phyloP scores from a whole-genome alignment of 1,284 basidiomycete genomes.

The Apiotrichum mycotoxinovorans region DNA sequence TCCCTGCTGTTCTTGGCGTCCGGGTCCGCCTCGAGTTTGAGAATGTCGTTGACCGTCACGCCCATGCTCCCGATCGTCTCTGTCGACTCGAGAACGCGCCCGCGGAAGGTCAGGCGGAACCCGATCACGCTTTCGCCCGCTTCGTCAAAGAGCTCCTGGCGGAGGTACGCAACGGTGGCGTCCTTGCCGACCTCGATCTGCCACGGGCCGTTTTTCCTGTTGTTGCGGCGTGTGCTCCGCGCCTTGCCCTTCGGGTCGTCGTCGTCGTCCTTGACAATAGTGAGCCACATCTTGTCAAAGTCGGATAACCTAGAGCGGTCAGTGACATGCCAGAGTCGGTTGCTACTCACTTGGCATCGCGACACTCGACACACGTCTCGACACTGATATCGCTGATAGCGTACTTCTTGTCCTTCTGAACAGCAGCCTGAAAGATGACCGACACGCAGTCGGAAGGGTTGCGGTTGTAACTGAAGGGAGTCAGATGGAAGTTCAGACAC shows the following conservation, averaged over 20 bases:
- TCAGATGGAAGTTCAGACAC: neutral
- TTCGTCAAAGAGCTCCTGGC: slow-evolving; percentile 24
- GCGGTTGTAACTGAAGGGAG: slow-evolving; percentile 20
- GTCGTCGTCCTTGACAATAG: slow-evolving; percentile 13
- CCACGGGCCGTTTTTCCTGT: neutral
- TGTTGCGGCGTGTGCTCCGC: neutral
- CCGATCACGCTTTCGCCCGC: slow-evolving; percentile 28
- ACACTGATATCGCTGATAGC: slow-evolving; percentile 2
- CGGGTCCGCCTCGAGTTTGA: slow-evolving; percentile 20
- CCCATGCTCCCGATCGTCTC: slow-evolving; percentile 33
- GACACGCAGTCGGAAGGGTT: slow-evolving; percentile 18
- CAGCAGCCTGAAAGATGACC: slow-evolving; percentile 14
- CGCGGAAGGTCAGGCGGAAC: slow-evolving; percentile 27
- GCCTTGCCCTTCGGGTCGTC: neutral
- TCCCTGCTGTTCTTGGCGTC: slow-evolving; percentile 32
- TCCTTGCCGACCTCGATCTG: slow-evolving; percentile 21
- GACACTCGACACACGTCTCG: slow-evolving; percentile 17
- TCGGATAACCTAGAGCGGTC: slow-evolving; percentile 12
- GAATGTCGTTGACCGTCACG: slow-evolving; percentile 25
- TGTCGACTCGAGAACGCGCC: slow-evolving; percentile 20
- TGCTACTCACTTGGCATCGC: slow-evolving; percentile 4
- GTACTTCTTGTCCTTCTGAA: slow-evolving; percentile 1
- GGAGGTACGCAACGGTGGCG: slow-evolving; percentile 35
- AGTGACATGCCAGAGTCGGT: neutral
- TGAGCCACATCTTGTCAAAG: slow-evolving; percentile 20